Evolutionary conservation across 192 early-diverging fungal genomes (phyloP).

Genomic region (Coemansia sp.): DNA sequence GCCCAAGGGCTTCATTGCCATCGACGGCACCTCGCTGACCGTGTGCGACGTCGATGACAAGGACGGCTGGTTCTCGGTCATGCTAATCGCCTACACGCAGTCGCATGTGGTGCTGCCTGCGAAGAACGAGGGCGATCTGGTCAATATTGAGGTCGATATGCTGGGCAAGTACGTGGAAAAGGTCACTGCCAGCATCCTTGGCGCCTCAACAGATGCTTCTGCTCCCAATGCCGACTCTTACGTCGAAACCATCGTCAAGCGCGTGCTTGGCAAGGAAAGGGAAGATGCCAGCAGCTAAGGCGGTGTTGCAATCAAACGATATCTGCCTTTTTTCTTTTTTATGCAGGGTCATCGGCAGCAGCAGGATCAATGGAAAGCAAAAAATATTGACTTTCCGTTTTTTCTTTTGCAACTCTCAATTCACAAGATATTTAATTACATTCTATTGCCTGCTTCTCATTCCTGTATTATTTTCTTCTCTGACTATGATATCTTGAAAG

Average conservation of each 20-base stretch:
- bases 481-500: no score
- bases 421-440: no score
- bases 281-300: not conserved
- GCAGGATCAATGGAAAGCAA: no score
- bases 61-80: constrained; percentile 79
- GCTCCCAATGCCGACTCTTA: constrained; percentile 22
- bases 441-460: no score
- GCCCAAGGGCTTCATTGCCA: constrained; percentile 91
- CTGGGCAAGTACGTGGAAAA: constrained; percentile 94
- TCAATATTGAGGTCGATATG: constrained; percentile 98
- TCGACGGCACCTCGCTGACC: constrained; percentile 96
- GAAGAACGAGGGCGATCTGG: constrained; percentile 68
- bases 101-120: constrained; percentile 74
- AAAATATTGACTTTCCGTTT: no score
- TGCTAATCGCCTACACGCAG: constrained; percentile 97
- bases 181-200: constrained; percentile 62
- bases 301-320: no score
- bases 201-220: constrained; percentile 11
- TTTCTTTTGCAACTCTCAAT: no score
- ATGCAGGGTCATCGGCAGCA: no score
- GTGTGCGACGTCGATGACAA: constrained; percentile 83
- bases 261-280: constrained; percentile 35
- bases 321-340: no score
- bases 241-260: constrained; percentile 45
- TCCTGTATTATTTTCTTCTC: no score